Percentiles rank a stretch among this genome's conserved stretches.
phyloP scores from a whole-genome alignment of 108 stramenopile species.

The Cyclotella baltica region DNA sequence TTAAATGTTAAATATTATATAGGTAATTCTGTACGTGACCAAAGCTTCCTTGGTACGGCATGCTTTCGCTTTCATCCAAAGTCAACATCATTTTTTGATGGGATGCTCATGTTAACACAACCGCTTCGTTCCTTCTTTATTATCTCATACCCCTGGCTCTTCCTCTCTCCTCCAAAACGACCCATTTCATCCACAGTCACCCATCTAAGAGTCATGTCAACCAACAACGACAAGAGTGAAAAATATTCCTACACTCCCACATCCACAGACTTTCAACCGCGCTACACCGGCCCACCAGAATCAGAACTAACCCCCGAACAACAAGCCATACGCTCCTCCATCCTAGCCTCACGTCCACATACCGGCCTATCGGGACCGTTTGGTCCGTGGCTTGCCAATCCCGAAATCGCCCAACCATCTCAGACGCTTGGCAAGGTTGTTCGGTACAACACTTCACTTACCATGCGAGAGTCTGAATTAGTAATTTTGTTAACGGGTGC shows the following conservation, averaged over 20 bases:
- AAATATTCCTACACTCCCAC: conserved; percentile 38
- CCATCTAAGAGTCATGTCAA: conserved; percentile 5
- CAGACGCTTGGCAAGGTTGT: conserved; percentile 69
- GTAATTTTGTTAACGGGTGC: conserved; percentile 84
- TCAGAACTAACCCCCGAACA: conserved; percentile 67
- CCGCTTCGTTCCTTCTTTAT: not conserved
- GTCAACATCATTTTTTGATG: too few species aligned
- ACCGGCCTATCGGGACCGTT: conserved; percentile 87
- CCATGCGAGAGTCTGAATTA: conserved; percentile 73
- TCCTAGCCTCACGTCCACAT: conserved; percentile 67
- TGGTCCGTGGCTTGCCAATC: conserved; percentile 71
- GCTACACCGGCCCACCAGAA: conserved; percentile 70
- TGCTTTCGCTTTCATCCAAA: too few species aligned
- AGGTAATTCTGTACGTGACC: too few species aligned
- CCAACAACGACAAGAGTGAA: not conserved
- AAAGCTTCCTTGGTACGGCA: too few species aligned
- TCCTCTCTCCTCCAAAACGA: not conserved
- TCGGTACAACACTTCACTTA: conserved; percentile 73
- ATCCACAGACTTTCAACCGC: conserved; percentile 48
- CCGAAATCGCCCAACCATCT: conserved; percentile 70
- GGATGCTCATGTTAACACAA: not conserved
- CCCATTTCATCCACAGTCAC: not conserved
- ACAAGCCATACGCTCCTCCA: conserved; percentile 59
- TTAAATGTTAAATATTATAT: too few species aligned
- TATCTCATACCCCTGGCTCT: not conserved